Conservation (phyloP, 345 rosid genomes). For the Rhizophora apiculata region DNA sequence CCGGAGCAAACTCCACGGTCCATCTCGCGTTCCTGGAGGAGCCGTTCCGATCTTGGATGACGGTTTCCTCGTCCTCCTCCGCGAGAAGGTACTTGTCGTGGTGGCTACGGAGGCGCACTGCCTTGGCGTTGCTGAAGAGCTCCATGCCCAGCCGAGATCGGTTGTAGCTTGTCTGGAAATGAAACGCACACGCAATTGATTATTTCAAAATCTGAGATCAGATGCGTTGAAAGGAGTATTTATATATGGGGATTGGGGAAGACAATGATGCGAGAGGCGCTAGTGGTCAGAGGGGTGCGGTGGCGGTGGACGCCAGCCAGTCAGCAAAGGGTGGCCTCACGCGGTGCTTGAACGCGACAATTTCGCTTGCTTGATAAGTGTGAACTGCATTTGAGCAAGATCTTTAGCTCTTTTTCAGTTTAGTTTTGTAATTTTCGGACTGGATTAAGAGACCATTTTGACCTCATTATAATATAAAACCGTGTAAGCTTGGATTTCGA, state of each 20-base stretch:
- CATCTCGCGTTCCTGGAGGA: slow-evolving; percentile 30
- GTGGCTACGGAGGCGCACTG: slow-evolving; percentile 34
- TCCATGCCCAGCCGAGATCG: slow-evolving; percentile 24
- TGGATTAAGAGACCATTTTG: not conserved
- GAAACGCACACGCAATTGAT: not conserved
- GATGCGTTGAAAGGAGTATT: not conserved
- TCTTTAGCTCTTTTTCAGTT: too few species aligned
- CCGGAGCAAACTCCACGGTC: slow-evolving; percentile 21
- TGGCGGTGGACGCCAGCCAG: slow-evolving; percentile 4
- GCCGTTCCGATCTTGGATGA: slow-evolving; percentile 30
- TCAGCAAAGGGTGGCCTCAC: not conserved
- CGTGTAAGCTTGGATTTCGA: too few species aligned
- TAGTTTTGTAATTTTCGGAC: not conserved
- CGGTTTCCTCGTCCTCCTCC: slow-evolving; percentile 27
- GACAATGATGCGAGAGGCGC: too few species aligned
- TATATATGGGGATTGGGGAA: not conserved
- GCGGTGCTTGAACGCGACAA: not conserved
- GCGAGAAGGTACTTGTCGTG: slow-evolving; percentile 35
- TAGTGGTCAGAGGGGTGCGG: not conserved
- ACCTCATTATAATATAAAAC: not conserved
- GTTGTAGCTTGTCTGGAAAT: slow-evolving; percentile 3
- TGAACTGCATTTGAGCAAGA: not conserved
- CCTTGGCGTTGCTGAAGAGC: slow-evolving; percentile 25
- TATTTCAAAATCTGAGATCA: not conserved
- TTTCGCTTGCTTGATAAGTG: not conserved